Evolutionary conservation across 2,329 filamentous ascomycete species (phyloP).

Genomic region (Talaromyces sp.): DNA sequence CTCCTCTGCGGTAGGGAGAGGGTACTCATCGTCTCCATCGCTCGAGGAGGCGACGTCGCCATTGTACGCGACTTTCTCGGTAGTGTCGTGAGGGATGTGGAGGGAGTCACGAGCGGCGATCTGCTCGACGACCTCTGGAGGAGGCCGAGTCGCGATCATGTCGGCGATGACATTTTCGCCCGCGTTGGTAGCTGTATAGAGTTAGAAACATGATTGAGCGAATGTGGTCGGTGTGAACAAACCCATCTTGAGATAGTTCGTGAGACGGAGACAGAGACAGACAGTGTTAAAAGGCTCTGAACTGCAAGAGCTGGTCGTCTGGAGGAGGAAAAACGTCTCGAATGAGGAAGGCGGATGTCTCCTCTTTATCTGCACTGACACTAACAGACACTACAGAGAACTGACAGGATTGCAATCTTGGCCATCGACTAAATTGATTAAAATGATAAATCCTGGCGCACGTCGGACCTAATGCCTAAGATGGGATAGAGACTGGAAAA

Average conservation of each 20-base stretch:
- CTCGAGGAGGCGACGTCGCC: neutral
- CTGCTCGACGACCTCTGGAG: constrained; percentile 16
- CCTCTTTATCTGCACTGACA: neutral
- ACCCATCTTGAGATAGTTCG: constrained; percentile 14
- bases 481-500: neutral
- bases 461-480: neutral
- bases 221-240: neutral
- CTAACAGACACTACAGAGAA: neutral
- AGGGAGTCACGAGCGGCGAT: constrained; percentile 13
- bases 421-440: neutral
- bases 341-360: neutral
- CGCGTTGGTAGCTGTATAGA: constrained; percentile 3
- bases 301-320: neutral
- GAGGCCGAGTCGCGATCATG: constrained; percentile 15
- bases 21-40: constrained; percentile 25
- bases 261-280: neutral
- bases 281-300: neutral
- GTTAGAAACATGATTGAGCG: neutral
- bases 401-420: neutral
- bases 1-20: constrained; percentile 50
- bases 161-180: constrained; percentile 15
- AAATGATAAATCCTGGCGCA: neutral
- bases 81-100: constrained; percentile 3
- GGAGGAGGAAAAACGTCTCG: neutral
- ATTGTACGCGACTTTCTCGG: neutral